These are phyloP conservation scores for Zychaea mexicana DNA, from an alignment of 371 early-diverging fungal genomes.

Conservation along the genomic window DNA sequence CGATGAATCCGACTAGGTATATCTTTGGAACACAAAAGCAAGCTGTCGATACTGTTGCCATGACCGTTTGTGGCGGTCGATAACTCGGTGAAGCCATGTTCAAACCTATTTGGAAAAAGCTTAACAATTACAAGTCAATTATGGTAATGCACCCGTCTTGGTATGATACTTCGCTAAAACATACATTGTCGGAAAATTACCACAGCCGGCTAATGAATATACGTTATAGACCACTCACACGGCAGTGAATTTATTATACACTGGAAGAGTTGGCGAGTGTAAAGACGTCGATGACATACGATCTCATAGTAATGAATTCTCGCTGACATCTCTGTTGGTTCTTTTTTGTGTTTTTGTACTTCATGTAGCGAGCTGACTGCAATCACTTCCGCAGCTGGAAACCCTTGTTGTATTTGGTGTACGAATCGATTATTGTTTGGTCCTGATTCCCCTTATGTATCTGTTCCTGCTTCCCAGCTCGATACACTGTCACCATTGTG, in stretches of 20 bases:
- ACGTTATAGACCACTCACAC: constrained; percentile 16
- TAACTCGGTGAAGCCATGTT: constrained; percentile 9
- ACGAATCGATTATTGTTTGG: neutral
- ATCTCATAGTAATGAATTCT: constrained; percentile 4
- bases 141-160: constrained; percentile 14
- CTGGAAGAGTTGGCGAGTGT: constrained; percentile 3
- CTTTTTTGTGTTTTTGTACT: too few relatives aligned
- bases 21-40: constrained; percentile 6
- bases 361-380: too few relatives aligned
- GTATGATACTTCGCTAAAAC: neutral
- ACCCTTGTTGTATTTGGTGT: constrained; percentile 2
- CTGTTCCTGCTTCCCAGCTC: neutral
- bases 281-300: constrained; percentile 11
- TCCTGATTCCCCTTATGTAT: constrained; percentile 4
- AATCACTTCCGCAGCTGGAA: constrained; percentile 1
- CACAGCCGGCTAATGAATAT: constrained; percentile 11
- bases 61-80: neutral
- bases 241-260: constrained; percentile 10
- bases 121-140: constrained; percentile 12
- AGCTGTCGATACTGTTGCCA: constrained; percentile 7
- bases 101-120: constrained; percentile 15
- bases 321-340: neutral
- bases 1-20: constrained; percentile 11
- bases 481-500: neutral
- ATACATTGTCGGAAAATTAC: neutral